Conservation (phyloP, 768 basidiomycete genomes). For the Rubroboletus pulcherrimus region DNA sequence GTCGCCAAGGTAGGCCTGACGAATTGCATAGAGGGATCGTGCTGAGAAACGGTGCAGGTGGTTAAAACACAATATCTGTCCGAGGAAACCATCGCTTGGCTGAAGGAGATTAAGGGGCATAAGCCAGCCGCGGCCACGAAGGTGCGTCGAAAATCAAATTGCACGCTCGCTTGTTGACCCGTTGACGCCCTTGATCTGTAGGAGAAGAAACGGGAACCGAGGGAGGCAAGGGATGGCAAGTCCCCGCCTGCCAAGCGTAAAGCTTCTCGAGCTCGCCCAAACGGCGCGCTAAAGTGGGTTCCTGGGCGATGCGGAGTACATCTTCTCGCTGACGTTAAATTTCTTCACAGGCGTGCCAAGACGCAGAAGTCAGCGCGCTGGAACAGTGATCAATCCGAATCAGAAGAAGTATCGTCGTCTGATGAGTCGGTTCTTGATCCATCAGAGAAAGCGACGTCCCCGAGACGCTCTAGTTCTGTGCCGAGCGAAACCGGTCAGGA, state of each 20-base stretch:
- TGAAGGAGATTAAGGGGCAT: constrained; percentile 44
- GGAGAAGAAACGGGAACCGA: constrained; percentile 35
- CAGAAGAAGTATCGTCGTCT: constrained; percentile 24
- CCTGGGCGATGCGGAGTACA: not conserved
- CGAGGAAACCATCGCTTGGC: constrained; percentile 53
- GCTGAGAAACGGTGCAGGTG: constrained; percentile 44
- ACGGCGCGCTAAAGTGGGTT: constrained; percentile 27
- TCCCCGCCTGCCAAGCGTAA: constrained; percentile 51
- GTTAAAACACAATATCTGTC: constrained; percentile 66
- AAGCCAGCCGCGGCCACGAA: constrained; percentile 34
- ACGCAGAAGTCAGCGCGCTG: constrained; percentile 27
- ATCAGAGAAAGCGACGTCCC: constrained; percentile 26
- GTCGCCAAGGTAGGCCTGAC: constrained; percentile 50
- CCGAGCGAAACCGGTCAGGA: constrained; percentile 34
- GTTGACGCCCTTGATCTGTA: constrained; percentile 17
- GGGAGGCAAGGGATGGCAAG: constrained; percentile 50
- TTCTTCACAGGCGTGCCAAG: constrained; percentile 25
- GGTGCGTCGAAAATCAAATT: constrained; percentile 14
- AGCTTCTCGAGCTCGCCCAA: constrained; percentile 34
- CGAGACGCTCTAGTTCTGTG: constrained; percentile 34
- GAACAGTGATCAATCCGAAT: constrained; percentile 32
- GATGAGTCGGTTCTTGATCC: constrained; percentile 41
- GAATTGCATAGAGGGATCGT: not conserved
- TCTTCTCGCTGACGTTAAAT: constrained; percentile 6
- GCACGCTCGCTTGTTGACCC: not conserved